Evolutionary conservation across 1,284 basidiomycete genomes (phyloP).

Genomic region (Cerioporus squamosus): DNA sequence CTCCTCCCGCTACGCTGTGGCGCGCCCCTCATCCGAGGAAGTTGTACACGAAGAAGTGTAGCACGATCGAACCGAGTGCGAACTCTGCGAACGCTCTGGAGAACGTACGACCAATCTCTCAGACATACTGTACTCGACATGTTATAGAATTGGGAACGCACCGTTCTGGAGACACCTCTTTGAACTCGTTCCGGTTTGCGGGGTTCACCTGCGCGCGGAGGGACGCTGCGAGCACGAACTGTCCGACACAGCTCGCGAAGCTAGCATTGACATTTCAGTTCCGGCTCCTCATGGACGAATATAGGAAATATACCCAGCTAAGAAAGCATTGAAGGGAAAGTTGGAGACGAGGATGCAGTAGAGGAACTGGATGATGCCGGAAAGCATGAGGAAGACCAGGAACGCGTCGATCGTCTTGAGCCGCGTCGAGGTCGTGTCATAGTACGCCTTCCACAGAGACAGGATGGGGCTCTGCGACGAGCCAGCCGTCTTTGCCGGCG

Average conservation of each 20-base stretch:
- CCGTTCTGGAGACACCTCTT: conserved; percentile 94
- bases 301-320: conserved; percentile 78
- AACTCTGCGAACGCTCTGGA: conserved; percentile 95
- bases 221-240: conserved; percentile 95
- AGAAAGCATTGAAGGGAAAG: conserved; percentile 97
- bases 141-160: conserved; percentile 39
- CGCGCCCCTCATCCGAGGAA: conserved; percentile 74
- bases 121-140: neutral
- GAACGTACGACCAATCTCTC: neutral
- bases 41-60: conserved; percentile 99
- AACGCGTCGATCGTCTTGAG: conserved; percentile 96
- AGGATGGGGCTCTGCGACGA: conserved; percentile 48
- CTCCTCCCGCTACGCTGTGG: neutral
- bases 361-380: conserved; percentile 88
- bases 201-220: conserved; percentile 93
- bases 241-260: conserved; percentile 92
- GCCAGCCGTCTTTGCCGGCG: conserved; percentile 15
- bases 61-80: conserved; percentile 88
- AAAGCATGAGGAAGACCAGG: conserved; percentile 90
- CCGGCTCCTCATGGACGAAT: neutral
- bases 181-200: conserved; percentile 80
- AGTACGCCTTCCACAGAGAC: conserved; percentile 80
- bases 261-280: conserved; percentile 44
- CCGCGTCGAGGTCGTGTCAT: conserved; percentile 75
- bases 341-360: conserved; percentile 93